Evolutionary conservation across 225 moss, liverwort and hornwort species (phyloP).

Genomic region (Climacium dendroides): DNA sequence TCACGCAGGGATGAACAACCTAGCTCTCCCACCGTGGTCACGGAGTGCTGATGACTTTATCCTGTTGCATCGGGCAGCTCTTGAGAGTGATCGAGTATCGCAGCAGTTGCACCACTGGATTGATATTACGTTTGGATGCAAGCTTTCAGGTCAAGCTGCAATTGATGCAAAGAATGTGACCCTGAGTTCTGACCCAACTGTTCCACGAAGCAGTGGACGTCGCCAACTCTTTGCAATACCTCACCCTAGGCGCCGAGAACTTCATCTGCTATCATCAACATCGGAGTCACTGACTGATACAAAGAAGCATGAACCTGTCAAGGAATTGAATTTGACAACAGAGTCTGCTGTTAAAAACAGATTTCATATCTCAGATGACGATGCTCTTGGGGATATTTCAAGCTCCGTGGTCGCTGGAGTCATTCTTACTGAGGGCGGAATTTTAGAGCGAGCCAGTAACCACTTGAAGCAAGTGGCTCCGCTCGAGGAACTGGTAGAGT

Average conservation of each 20-base stretch:
- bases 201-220: conserved; percentile 61
- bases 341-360: not conserved
- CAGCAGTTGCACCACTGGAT: conserved; percentile 79
- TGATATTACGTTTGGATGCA: conserved; percentile 75
- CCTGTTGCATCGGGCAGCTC: conserved; percentile 53
- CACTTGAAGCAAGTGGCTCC: conserved; percentile 27
- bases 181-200: conserved; percentile 39
- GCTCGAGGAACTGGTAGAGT: conserved; percentile 43
- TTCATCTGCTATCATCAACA: not conserved
- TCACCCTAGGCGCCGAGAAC: conserved; percentile 51
- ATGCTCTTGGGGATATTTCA: not conserved
- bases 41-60: conserved; percentile 53
- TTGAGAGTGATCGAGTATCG: conserved; percentile 71
- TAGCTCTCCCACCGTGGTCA: conserved; percentile 68
- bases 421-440: not conserved
- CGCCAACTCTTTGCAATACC: conserved; percentile 63
- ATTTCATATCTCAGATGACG: not conserved
- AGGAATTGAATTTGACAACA: not conserved
- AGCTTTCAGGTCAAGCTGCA: conserved; percentile 75
- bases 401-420: not conserved
- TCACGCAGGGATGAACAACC: conserved; percentile 64
- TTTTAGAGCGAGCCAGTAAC: conserved; percentile 30
- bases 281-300: not conserved
- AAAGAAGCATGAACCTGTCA: not conserved
- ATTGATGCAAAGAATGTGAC: conserved; percentile 70